phyloP scores from a whole-genome alignment of 257 asterid genomes.

The Schizonepeta tenuifolia region DNA sequence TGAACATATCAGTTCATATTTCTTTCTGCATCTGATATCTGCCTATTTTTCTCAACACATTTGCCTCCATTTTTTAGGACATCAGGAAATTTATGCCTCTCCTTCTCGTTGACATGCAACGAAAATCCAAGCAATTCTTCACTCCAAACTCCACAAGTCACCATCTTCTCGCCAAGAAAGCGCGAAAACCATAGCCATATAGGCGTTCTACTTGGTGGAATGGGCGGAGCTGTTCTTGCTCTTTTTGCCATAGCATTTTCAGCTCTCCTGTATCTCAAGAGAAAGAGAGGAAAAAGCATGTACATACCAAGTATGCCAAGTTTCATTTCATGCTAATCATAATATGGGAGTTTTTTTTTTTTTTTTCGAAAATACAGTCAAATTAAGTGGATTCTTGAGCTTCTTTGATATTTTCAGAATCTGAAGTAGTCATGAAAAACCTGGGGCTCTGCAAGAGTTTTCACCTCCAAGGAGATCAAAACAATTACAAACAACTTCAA shows the following conservation, averaged over 20 bases:
- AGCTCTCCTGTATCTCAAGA: conserved; percentile 58
- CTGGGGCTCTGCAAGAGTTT: conserved; percentile 72
- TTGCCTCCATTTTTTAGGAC: conserved; percentile 50
- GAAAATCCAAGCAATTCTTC: conserved; percentile 52
- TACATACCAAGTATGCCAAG: conserved; percentile 54
- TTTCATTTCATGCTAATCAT: conserved; percentile 8
- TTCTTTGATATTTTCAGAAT: conserved; percentile 37
- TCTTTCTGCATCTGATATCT: conserved; percentile 17
- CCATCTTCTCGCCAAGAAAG: conserved; percentile 63
- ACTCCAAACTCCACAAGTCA: conserved; percentile 77
- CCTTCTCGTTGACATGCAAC: conserved; percentile 70
- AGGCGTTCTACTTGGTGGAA: conserved; percentile 53
- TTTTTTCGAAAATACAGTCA: too few species aligned
- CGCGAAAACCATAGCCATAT: conserved; percentile 53
- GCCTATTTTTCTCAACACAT: neutral
- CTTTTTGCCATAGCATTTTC: conserved; percentile 50
- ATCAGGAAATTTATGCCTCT: conserved; percentile 83
- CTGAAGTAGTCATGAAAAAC: conserved; percentile 49
- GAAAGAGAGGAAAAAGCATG: conserved; percentile 43
- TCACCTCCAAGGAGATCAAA: conserved; percentile 80
- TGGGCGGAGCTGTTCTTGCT: conserved; percentile 63
- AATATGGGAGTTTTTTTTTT: neutral
- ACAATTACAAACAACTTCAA: conserved; percentile 80
- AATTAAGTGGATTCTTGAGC: conserved; percentile 8
- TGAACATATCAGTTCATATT: conserved; percentile 21